Evolutionary conservation across 2,329 filamentous ascomycete species (phyloP), one percentile per base, ranked within the genome.

Genomic region (Fusarium tricinctum): DNA sequence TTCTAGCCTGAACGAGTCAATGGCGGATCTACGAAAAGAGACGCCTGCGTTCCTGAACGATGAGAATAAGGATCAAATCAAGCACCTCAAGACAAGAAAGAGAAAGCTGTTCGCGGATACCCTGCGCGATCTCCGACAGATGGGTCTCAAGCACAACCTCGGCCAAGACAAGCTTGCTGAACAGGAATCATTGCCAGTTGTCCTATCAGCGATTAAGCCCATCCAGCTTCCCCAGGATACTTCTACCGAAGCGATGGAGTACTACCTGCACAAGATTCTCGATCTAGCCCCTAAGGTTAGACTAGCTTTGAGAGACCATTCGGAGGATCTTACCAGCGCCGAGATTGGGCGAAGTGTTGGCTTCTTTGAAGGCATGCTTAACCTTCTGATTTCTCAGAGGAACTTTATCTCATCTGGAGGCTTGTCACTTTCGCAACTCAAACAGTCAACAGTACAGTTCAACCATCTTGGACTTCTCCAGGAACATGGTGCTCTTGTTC

Each of bases 61-160:
- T 26, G 94, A 97, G 43, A 97, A 96, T 78, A 95, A 94, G 76
- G 86, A 90, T 13, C 78, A 86, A 17, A 88, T 97, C 63, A 94
- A 97, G 78, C 93, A 97, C 77, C 88, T 98, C 70, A 98, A 97
- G 82, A 89, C 89, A 4, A 88, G 93, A 73, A 99, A 99, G 81
- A 89, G 93, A 43, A 94, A 94, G 72, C 86, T 98, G 15, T 96
- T 97, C 73, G 92, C 93, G 1, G 95, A 98, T 71, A 94, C 92
- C 0, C 82, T 99, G 67, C 94, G 92, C 74, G 88, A 90, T 22
- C 82, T 97, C 28, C 89, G 93, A 35, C 88, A 91, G 58, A 98
- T 99, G 95, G 96, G 96, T 6, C 88, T 99, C 72, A 91, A 91
- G 72, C 89, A 90, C 52, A 97, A 97, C 75, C 83, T 97, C 17